A percentile compares a stretch with the other conserved stretches of the same genome.
phyloP scores from a whole-genome alignment of 257 asterid species.

The Penstemon eatonii region DNA sequence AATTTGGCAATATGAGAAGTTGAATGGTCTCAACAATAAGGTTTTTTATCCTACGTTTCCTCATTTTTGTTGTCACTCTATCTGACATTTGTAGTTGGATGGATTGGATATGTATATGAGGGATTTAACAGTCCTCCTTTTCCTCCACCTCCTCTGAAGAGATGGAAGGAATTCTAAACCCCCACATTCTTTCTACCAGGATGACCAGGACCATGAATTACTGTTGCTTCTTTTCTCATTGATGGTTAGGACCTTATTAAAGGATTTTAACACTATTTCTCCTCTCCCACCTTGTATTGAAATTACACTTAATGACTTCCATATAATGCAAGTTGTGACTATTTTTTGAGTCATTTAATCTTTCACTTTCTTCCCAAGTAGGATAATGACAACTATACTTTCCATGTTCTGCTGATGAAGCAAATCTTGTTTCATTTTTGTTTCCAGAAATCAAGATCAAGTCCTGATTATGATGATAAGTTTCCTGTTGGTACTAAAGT shows the following conservation, averaged over 20 bases:
- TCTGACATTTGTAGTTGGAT: neutral
- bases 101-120: neutral
- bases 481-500: conserved; percentile 84
- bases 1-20: neutral
- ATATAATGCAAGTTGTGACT: neutral
- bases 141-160: neutral
- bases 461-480: conserved; percentile 42
- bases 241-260: conserved; percentile 17
- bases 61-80: neutral
- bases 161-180: neutral
- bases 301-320: neutral
- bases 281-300: neutral
- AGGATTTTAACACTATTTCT: conserved; percentile 10
- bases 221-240: neutral
- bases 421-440: conserved; percentile 22
- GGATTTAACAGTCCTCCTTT: neutral
- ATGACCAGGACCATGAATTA: conserved; percentile 2
- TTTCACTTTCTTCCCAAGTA: conserved; percentile 1
- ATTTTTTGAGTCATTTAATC: neutral
- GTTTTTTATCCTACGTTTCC: conserved; percentile 3
- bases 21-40: conserved; percentile 1
- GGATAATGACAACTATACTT: neutral
- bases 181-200: neutral
- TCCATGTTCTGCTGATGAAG: conserved; percentile 10
- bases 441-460: conserved; percentile 47